These are phyloP conservation scores for Leersia perrieri DNA, from an alignment of 176 grass and related monocot species.

Conservation along the genomic window DNA sequence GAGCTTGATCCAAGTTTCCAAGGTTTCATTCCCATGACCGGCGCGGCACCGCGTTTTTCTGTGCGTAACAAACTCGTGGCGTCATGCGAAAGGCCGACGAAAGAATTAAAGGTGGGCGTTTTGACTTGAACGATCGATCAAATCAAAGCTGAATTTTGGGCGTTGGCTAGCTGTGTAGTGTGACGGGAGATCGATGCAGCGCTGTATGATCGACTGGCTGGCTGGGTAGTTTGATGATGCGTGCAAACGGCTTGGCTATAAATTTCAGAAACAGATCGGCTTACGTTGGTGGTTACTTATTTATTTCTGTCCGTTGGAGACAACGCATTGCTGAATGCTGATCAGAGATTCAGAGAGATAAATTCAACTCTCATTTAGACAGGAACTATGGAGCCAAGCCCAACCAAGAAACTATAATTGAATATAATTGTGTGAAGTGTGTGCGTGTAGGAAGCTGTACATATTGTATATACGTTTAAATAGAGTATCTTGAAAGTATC, in stretches of 20 bases:
- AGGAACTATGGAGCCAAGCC: not conserved
- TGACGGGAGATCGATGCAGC: conserved; percentile 16
- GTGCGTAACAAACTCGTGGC: not conserved
- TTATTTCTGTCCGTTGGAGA: not conserved
- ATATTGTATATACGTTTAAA: not conserved
- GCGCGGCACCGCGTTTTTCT: not conserved
- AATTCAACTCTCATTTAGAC: not conserved
- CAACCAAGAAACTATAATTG: not conserved
- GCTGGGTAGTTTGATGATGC: not conserved
- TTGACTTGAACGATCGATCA: not conserved
- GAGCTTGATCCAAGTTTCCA: not conserved
- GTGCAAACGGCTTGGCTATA: conserved; percentile 4
- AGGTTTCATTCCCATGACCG: not conserved
- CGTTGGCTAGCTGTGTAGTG: not conserved
- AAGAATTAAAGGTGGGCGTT: not conserved
- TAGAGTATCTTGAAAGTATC: no score
- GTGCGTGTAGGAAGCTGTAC: no score
- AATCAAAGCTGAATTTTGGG: not conserved
- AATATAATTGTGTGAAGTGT: not conserved
- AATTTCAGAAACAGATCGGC: not conserved
- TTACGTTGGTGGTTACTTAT: not conserved
- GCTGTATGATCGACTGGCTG: not conserved
- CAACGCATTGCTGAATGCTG: not conserved
- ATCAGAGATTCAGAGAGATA: not conserved
- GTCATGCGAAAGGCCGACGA: conserved; percentile 14